phyloP scores from a whole-genome alignment of 768 basidiomycete species.

The Holtermannia corniformis region DNA sequence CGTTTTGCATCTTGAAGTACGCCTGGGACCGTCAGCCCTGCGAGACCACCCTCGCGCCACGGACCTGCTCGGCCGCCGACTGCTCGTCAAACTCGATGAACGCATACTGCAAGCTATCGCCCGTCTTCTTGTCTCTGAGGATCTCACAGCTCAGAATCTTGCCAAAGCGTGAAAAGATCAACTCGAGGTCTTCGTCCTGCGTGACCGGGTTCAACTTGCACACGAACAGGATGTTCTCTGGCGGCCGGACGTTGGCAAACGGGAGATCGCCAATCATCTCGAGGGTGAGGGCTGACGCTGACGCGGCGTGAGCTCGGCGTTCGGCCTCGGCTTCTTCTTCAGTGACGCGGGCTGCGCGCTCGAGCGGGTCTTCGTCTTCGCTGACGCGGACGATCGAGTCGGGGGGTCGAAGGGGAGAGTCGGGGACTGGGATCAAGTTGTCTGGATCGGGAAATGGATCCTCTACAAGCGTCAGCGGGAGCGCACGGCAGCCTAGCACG shows the following conservation, averaged over 20 bases:
- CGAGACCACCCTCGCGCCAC: constrained; percentile 18
- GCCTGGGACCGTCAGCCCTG: constrained; percentile 50
- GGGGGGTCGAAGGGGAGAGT: constrained; percentile 68
- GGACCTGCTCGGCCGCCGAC: constrained; percentile 86
- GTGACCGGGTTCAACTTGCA: constrained; percentile 98
- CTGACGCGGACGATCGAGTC: constrained; percentile 71
- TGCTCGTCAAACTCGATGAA: constrained; percentile 96
- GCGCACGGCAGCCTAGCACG: constrained; percentile 16
- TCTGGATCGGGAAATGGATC: constrained; percentile 89
- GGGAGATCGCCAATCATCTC: constrained; percentile 99
- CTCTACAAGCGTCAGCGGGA: constrained; percentile 48
- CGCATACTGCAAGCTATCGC: constrained; percentile 93
- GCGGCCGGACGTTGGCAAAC: constrained; percentile 93
- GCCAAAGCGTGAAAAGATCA: constrained; percentile 94
- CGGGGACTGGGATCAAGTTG: constrained; percentile 61
- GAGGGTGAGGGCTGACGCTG: constrained; percentile 85
- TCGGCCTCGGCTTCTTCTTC: constrained; percentile 76
- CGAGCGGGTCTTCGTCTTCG: constrained; percentile 83
- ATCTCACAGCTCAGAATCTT: constrained; percentile 96
- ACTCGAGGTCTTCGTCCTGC: constrained; percentile 86
- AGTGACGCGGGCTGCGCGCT: constrained; percentile 52
- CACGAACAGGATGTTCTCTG: constrained; percentile 96
- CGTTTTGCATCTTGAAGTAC: constrained; percentile 99
- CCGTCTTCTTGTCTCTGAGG: constrained; percentile 88
- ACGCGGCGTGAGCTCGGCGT: constrained; percentile 77